These are phyloP conservation scores for Thecaphora thlaspeos DNA, from an alignment of 1,284 basidiomycete species.

Conservation along the genomic window DNA sequence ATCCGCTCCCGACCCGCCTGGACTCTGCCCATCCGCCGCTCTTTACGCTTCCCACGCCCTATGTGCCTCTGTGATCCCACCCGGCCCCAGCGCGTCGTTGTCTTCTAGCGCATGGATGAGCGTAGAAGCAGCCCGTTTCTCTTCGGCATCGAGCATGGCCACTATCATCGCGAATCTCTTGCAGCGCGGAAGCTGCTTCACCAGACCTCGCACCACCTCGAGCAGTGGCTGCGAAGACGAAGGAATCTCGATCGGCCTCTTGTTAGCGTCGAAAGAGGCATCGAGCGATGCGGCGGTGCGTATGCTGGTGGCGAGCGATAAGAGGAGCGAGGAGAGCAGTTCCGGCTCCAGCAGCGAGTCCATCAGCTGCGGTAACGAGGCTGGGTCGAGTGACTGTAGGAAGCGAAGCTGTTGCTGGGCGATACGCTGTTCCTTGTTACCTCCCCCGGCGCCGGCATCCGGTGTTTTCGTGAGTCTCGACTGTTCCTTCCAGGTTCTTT, in stretches of 20 bases:
- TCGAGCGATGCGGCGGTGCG: no score
- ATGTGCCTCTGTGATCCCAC: not conserved
- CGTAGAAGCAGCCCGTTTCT: slow-evolving; percentile 11
- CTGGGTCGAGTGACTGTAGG: slow-evolving; percentile 8
- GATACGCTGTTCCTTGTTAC: no score
- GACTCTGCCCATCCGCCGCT: no score
- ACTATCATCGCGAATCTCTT: slow-evolving; percentile 27
- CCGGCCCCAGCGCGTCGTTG: slow-evolving; percentile 12
- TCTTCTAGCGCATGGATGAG: slow-evolving; percentile 8
- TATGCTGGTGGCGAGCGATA: slow-evolving; percentile 4
- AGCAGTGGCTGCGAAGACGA: slow-evolving; percentile 1
- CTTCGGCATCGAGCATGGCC: slow-evolving; percentile 18
- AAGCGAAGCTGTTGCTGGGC: not conserved
- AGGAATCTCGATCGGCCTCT: no score
- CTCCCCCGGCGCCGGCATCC: no score
- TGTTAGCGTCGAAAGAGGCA: no score
- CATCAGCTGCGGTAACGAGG: slow-evolving; percentile 18
- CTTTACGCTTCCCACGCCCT: no score
- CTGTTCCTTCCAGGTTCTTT: slow-evolving; percentile 29
- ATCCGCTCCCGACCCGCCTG: no score
- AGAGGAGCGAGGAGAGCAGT: slow-evolving; percentile 16
- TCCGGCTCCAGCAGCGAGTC: slow-evolving; percentile 27
- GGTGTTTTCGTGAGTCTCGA: slow-evolving; percentile 1
- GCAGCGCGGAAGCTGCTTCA: slow-evolving; percentile 14
- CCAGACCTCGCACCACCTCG: not conserved